Conservation (phyloP, 192 early-diverging fungal genomes). For the Gonapodya prolifera region DNA sequence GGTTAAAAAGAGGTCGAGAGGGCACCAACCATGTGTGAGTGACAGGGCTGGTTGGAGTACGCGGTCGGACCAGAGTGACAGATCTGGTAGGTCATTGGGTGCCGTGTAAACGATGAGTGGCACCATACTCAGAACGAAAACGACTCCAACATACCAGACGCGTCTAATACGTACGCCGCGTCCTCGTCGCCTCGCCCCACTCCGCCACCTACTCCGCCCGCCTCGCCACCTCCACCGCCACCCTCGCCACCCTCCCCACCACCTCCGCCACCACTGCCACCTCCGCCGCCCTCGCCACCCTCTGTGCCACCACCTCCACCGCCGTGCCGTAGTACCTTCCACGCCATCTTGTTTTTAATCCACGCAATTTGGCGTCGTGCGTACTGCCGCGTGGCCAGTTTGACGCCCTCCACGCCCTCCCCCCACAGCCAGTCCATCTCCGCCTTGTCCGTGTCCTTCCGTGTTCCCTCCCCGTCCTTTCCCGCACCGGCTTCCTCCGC, state of each 20-base stretch:
- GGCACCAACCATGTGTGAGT: background rate
- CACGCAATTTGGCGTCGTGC: conserved; percentile 68
- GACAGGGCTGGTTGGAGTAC: background rate
- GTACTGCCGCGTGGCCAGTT: conserved; percentile 74
- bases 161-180: background rate
- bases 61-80: background rate
- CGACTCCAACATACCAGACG: background rate
- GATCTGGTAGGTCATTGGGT: too few relatives aligned
- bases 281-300: background rate
- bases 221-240: background rate
- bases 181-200: background rate
- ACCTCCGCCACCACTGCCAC: conserved; percentile 15
- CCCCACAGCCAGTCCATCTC: conserved; percentile 22
- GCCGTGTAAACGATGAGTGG: too few relatives aligned
- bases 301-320: background rate
- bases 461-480: conserved; percentile 3
- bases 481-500: conserved; percentile 13
- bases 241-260: conserved; percentile 24
- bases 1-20: background rate
- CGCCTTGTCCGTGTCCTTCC: conserved; percentile 2
- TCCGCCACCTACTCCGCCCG: background rate
- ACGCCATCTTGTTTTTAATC: conserved; percentile 66
- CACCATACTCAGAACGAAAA: too few relatives aligned
- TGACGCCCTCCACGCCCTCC: conserved; percentile 68
- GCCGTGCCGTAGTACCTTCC: conserved; percentile 18